Percentiles rank a stretch among this genome's conserved stretches.
phyloP scores from a whole-genome alignment of 306 rosid genomes.

The Begonia loranthoides region DNA sequence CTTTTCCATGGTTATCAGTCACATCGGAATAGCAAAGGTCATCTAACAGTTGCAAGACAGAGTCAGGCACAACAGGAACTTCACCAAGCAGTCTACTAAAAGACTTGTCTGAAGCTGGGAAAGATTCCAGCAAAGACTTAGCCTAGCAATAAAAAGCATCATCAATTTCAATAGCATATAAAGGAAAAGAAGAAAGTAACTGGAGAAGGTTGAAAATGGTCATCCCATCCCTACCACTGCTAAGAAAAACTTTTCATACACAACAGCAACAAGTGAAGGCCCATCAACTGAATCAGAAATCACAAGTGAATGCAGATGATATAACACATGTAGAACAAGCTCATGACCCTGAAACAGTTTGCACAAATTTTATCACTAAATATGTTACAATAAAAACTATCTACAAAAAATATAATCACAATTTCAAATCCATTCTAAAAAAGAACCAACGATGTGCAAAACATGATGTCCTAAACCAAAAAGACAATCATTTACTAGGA shows the following conservation, averaged over 20 bases:
- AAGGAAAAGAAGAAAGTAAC: slow-evolving; percentile 6
- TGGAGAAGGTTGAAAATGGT: slow-evolving; percentile 6
- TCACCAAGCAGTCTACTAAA: slow-evolving; percentile 93
- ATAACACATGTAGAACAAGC: slow-evolving; percentile 72
- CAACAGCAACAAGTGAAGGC: slow-evolving; percentile 39
- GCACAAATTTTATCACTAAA: slow-evolving; percentile 1
- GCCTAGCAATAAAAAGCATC: slow-evolving; percentile 35
- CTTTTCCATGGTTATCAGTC: slow-evolving; percentile 49
- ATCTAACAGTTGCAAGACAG: slow-evolving; percentile 51
- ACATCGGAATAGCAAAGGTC: slow-evolving; percentile 75
- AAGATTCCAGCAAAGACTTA: slow-evolving; percentile 61
- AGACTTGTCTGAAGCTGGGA: slow-evolving; percentile 90
- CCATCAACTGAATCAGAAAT: slow-evolving; percentile 42
- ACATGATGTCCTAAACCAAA: background rate
- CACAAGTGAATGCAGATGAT: slow-evolving; percentile 59
- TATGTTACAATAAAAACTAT: background rate
- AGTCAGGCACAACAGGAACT: slow-evolving; percentile 77
- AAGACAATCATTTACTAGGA: too few relatives aligned
- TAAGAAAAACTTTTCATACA: slow-evolving; percentile 77
- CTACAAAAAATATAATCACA: too few relatives aligned
- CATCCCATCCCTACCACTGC: slow-evolving; percentile 52
- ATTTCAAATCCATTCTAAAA: background rate
- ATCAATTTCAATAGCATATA: slow-evolving; percentile 11
- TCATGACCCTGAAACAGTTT: slow-evolving; percentile 80
- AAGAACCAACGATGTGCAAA: slow-evolving; percentile 2